These are phyloP conservation scores for Termitomyces sp. DNA, from an alignment of 768 basidiomycete species.

Conservation along the genomic window DNA sequence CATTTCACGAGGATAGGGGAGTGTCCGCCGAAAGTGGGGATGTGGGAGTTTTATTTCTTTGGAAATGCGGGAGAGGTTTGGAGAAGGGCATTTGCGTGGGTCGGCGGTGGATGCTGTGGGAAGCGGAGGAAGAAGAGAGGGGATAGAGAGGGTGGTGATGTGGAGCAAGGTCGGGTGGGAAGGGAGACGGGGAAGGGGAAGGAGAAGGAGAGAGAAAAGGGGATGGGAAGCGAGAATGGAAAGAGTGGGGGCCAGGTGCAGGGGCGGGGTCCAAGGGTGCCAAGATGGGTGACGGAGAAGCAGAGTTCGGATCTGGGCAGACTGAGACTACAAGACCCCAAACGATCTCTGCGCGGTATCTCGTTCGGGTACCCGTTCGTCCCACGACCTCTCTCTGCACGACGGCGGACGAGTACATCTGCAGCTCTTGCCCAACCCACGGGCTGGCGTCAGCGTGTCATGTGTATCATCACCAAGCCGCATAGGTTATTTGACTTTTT, in stretches of 20 bases:
- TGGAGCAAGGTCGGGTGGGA: background rate
- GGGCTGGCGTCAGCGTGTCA: conserved; percentile 15
- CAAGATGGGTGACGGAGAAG: conserved; percentile 39
- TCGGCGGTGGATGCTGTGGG: conserved; percentile 21
- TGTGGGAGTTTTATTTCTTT: conserved; percentile 42
- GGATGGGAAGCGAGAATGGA: background rate
- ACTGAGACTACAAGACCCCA: conserved; percentile 37
- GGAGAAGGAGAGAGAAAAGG: background rate
- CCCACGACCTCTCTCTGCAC: conserved; percentile 36
- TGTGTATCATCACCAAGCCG: conserved; percentile 36
- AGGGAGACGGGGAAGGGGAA: conserved; percentile 9
- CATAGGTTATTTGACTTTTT: conserved; percentile 38
- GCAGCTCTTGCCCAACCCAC: conserved; percentile 3
- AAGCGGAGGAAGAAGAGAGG: conserved; percentile 11
- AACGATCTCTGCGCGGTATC: conserved; percentile 38
- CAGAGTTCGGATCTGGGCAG: conserved; percentile 37
- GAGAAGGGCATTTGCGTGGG: conserved; percentile 3
- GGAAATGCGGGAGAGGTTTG: background rate
- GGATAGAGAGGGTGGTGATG: background rate
- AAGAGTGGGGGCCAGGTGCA: conserved; percentile 7
- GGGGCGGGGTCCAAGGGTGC: conserved; percentile 24
- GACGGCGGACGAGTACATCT: conserved; percentile 16
- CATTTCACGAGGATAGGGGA: conserved; percentile 46
- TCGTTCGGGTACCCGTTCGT: conserved; percentile 59
- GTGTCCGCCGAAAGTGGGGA: conserved; percentile 35